Percentiles rank a stretch among this genome's conserved stretches.
Evolutionary conservation across 1,139 yeast species (phyloP).

Genomic region (Chernovozyma sophiae-reginae): DNA sequence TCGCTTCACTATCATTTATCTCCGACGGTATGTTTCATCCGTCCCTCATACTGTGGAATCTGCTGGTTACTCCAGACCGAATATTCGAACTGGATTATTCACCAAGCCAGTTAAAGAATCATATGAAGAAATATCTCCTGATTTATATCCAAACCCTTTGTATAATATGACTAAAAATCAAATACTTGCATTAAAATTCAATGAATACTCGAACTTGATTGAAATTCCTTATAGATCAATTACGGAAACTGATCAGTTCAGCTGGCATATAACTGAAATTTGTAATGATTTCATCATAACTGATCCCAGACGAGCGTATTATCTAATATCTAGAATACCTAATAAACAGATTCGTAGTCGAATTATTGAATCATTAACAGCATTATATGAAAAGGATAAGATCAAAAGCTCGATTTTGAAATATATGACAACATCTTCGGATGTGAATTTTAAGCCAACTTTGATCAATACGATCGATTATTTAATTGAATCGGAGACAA

Average conservation of each 20-base stretch:
- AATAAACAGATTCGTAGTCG: slow-evolving; percentile 14
- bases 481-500: slow-evolving; percentile 1
- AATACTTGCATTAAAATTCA: slow-evolving; percentile 17
- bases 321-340: slow-evolving; percentile 15
- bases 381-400: slow-evolving; percentile 15
- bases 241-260: slow-evolving; percentile 28
- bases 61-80: not conserved
- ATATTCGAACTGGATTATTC: not conserved
- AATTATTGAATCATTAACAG: slow-evolving; percentile 12
- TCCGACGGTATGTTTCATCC: not conserved
- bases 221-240: slow-evolving; percentile 21
- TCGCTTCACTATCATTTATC: not conserved
- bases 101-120: not conserved
- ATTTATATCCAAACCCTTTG: slow-evolving; percentile 33
- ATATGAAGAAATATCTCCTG: slow-evolving; percentile 11
- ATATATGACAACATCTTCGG: slow-evolving; percentile 14
- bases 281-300: slow-evolving; percentile 24
- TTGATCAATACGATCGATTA: slow-evolving; percentile 3
- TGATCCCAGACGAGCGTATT: slow-evolving; percentile 23
- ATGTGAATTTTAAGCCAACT: slow-evolving; percentile 1
- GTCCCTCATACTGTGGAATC: not conserved
- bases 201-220: slow-evolving; percentile 23
- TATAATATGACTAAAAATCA: slow-evolving; percentile 25
- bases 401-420: slow-evolving; percentile 28
- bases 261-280: slow-evolving; percentile 26